Evolutionary conservation across 176 grass and related monocot genomes (phyloP), one percentile per base, ranked within the genome.

Genomic region (Zoysia pacifica): DNA sequence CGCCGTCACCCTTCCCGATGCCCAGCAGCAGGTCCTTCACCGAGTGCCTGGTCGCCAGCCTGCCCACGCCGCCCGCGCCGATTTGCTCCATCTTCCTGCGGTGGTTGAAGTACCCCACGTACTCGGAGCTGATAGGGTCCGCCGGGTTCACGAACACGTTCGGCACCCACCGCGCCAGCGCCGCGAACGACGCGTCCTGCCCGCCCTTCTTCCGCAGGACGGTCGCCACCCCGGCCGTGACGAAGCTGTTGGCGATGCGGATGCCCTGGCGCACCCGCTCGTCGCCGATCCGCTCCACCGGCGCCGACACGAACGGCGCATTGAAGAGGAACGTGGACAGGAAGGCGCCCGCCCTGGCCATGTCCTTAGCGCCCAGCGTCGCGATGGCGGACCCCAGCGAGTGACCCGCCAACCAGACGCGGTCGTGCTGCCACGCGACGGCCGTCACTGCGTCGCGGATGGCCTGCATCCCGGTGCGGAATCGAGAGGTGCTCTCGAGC

Each of bases 251-350:
- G 10, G 83, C 83, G 53, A 97, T 85, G 74, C 86, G 82, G 76
- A 97, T 50, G 50, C 86, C 83, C 46, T 83, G 42, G 82, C 74
- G 87, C 53, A 97, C 69, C 74, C 66, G 81, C 76, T n/a, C 10
- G 62, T 83, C 65, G 37, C 43, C 77, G 86, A 97, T 97, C 77
- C n/a, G 76, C 81, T 97, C 93, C 63, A 97, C 70, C 3, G 86
- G 86, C 15, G 54, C 78, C 6, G 88, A 86, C 53, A 87, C 9
- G 84, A 87, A 93, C 59, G 90, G 91, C 38, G 91, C 86, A 53
- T 97, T 91, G 77, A 97, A 97, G 61, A 97, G 88, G 76, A 93
- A 97, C 41, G 88, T 79, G 63, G 87, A 67, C n/a, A 97, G 67
- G 18, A 69, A 10, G 52, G 66, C 81, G 45, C 66, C 81, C 39